Percentiles rank a stretch among this genome's conserved stretches.
Evolutionary conservation across 495 filamentous ascomycete species (phyloP).

Genomic region (Penicillium goetzii): DNA sequence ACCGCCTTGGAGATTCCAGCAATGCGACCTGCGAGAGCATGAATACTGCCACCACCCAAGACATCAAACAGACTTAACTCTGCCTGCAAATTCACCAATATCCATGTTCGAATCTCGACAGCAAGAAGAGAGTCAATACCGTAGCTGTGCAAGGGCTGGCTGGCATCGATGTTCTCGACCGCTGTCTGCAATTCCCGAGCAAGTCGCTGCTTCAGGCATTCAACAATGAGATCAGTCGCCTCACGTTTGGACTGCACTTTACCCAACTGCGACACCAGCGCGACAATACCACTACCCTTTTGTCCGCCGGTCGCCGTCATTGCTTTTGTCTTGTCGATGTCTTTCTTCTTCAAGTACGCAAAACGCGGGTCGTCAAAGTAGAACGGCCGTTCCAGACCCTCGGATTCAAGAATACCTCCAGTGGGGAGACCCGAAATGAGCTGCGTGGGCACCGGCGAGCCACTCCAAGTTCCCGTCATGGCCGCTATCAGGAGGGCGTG

Average conservation of each 20-base stretch:
- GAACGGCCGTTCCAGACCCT: neutral
- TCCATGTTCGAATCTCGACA: slow-evolving; percentile 1
- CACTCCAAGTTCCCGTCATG: neutral
- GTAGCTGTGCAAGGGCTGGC: neutral
- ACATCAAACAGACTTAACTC: neutral
- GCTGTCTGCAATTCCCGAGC: neutral
- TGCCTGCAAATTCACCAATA: neutral
- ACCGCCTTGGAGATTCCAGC: neutral
- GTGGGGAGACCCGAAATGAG: neutral
- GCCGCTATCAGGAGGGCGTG: neutral
- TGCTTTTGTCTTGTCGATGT: neutral
- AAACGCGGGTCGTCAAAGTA: neutral
- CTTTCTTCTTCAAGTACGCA: slow-evolving; percentile 2
- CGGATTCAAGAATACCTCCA: neutral
- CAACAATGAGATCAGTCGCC: neutral
- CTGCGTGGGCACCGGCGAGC: neutral
- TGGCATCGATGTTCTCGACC: neutral
- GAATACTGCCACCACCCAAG: neutral
- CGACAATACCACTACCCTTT: neutral
- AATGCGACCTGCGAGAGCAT: neutral
- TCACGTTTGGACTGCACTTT: neutral
- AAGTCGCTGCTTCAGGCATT: neutral
- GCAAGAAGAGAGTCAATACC: slow-evolving; percentile 5
- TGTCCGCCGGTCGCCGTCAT: neutral
- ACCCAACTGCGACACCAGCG: neutral